Base-by-base conservation (phyloP, 148 eudicot species). In the Camellia granthamiana region DNA sequence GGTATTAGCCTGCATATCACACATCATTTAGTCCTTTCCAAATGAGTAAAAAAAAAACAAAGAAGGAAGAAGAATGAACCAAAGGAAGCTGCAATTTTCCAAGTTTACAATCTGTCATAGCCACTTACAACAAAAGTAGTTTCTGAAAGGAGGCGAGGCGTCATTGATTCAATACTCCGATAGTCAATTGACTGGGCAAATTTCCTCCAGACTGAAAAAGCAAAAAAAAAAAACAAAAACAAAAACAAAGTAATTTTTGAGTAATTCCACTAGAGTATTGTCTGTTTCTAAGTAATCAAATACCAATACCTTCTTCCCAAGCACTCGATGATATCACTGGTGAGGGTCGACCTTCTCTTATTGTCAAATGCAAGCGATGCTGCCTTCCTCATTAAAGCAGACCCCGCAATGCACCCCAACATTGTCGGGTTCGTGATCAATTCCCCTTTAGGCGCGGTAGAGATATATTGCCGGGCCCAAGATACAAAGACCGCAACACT, bases 341-440 rank as follows among this genome's bases (percentile, higher is more conserved):
- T 93, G 11, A 96, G 92, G 4, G 97, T 96, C 0, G 99, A 93
- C 80, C 98, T 91, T 88, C 76, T 88, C 84, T 92, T 93, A 43
- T 81, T 84, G 81, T 88, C 84, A 78, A 90, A 93, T 8, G 99
- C 94, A 51, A 76, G 79, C 13, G 90, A 85, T 67, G 99, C 98
- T 58, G 98, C 97, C 77, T 93, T 92, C 82, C 97, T 91, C 87
- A 91, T 71, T 79, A 96, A 77, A 49, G 88, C 87, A 56, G 97
- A 93, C 7, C 92, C 99, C 12, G 99, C 97, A 84, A 96, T 79
- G 87, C 99, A 90, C 23, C 97, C 99, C 84, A 88, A 76, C 72
- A 92, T 67, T 0, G 92, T 85, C 0, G 97, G 97, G 72, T 84
- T 93, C 86, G 68, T 82, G 49, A 70, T 77, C 67, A n/a, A n/a